Base-by-base conservation (phyloP, 2,329 filamentous ascomycete species). In the Exophiala alcalophila region DNA sequence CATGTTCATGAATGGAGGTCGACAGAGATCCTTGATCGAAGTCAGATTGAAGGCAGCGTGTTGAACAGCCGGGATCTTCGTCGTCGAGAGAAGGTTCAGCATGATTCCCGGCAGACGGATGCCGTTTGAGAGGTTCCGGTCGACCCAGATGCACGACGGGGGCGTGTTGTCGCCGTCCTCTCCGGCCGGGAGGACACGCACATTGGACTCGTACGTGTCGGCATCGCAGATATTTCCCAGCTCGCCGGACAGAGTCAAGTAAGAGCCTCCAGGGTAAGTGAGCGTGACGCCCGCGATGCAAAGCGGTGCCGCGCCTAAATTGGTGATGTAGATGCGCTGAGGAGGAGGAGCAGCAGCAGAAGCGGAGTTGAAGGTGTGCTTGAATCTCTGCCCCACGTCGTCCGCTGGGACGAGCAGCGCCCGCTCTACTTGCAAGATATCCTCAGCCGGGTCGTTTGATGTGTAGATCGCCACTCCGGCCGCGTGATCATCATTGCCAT, bases 241-340 rank as follows among this genome's bases (percentile, higher is more conserved):
- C 16, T 37, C 27, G 23, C 34, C 34, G 9, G 34, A 25, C 24
- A 37, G 25, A 24, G 34, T 37, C 20, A 37, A 25, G 5, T 18
- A 12, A 8, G 30, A 32, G 8, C 34, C 34, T 12, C 27, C 24
- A 19, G 21, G 21, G 8, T 20, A 16, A 4, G 34, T 24, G 8
- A 37, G 2, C 19, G 7, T 20, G 10, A 37, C 12, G 12, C 34
- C 34, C 8, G 34, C 34, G 6, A 37, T 26, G 11, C 34, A 37
- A 11, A 37, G 15, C 21, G 34, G 23, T n/a, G 14, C 14, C 9
- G 14, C 18, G 12, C 34, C 34, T 9, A 24, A 14, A 11, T 37
- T 37, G 34, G 34, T 37, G 34, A 37, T 27, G 12, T 19, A 27
- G 12, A 37, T 32, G n/a, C n/a, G n/a, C n/a, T n/a, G n/a, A n/a